Evolutionary conservation across 2,329 filamentous ascomycete species (phyloP).

Genomic region (Thielaviopsis punctulata): DNA sequence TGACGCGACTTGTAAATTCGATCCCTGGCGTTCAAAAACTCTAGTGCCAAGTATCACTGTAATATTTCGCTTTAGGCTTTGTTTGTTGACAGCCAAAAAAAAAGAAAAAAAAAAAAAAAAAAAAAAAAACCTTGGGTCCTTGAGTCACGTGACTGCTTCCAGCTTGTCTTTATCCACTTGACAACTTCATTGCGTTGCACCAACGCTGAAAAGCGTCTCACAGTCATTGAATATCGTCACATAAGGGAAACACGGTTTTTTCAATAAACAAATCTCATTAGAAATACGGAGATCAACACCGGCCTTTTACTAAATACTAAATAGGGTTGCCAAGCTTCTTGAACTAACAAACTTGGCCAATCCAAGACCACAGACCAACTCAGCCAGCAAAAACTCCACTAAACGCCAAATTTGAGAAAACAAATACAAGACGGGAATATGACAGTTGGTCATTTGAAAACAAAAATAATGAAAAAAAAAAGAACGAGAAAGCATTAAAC

Average conservation of each 20-base stretch:
- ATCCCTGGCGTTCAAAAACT: not conserved
- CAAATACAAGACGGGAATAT: not conserved
- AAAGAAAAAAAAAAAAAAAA: not conserved
- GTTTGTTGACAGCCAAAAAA: not conserved
- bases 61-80: not conserved
- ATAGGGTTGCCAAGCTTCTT: not conserved
- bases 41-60: not conserved
- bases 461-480: not conserved
- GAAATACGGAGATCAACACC: not conserved
- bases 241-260: no score
- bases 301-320: not conserved
- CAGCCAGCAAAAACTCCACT: not conserved
- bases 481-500: not conserved
- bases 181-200: no score
- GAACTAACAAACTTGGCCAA: not conserved
- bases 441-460: not conserved
- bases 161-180: no score
- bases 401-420: not conserved
- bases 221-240: no score
- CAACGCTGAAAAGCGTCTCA: no score
- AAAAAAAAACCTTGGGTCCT: not conserved
- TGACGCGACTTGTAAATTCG: not conserved
- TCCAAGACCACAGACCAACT: no score
- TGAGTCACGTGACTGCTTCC: slow-evolving; percentile 2
- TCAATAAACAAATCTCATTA: no score